Conservation (phyloP, 2,329 filamentous ascomycete genomes). For the Claviceps humidiphila region DNA sequence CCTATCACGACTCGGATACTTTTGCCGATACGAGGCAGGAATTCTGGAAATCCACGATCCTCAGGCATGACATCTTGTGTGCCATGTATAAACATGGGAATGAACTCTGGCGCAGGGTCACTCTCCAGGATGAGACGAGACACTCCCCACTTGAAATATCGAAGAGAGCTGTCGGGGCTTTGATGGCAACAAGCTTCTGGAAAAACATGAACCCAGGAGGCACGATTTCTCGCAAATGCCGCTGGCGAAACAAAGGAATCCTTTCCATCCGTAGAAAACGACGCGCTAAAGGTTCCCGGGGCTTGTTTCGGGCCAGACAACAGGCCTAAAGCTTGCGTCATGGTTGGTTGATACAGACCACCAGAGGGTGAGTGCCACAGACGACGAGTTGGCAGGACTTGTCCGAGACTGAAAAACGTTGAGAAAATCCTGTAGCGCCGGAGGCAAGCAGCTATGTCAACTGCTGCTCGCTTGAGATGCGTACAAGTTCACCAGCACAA, state of each 20-base stretch:
- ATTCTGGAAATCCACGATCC: slow-evolving; percentile 63
- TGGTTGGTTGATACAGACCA: slow-evolving; percentile 79
- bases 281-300: slow-evolving; percentile 33
- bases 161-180: slow-evolving; percentile 61
- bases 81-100: slow-evolving; percentile 92
- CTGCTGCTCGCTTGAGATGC: background rate
- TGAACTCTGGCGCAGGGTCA: slow-evolving; percentile 72
- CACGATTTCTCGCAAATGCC: slow-evolving; percentile 52
- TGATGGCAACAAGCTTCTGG: slow-evolving; percentile 94
- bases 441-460: slow-evolving; percentile 1
- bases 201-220: slow-evolving; percentile 89
- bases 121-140: slow-evolving; percentile 83
- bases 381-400: slow-evolving; percentile 83
- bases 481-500: no score
- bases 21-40: slow-evolving; percentile 62
- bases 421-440: slow-evolving; percentile 41
- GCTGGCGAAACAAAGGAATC: slow-evolving; percentile 61
- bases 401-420: slow-evolving; percentile 77
- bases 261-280: slow-evolving; percentile 51
- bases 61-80: slow-evolving; percentile 84
- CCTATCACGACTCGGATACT: slow-evolving; percentile 66
- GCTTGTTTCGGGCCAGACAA: slow-evolving; percentile 45
- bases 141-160: slow-evolving; percentile 98
- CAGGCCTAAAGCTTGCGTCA: slow-evolving; percentile 73
- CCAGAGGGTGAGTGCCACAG: slow-evolving; percentile 63